phyloP scores from a whole-genome alignment of 140 eudicot species.

The Artemisia princeps region DNA sequence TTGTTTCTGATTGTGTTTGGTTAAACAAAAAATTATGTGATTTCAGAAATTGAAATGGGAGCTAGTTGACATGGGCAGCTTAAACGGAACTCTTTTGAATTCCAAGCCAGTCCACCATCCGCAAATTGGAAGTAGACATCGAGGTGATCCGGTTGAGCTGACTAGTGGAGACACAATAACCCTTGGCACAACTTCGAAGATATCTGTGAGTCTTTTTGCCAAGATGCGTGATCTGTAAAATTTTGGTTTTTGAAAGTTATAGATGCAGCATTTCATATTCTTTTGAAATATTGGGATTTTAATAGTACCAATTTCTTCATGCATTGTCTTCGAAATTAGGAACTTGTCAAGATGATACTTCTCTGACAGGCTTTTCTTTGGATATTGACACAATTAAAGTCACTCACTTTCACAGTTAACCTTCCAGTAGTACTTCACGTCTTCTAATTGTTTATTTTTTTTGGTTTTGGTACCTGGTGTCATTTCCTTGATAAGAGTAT shows the following conservation, averaged over 20 bases:
- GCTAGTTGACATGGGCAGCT: constrained; percentile 94
- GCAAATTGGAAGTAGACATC: constrained; percentile 66
- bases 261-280: not conserved
- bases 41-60: constrained; percentile 91
- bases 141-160: constrained; percentile 86
- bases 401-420: not conserved
- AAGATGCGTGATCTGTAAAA: not conserved
- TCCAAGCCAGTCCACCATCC: constrained; percentile 54
- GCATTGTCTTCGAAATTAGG: not conserved
- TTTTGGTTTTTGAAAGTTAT: not conserved
- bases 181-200: constrained; percentile 78
- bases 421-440: not conserved
- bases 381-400: not conserved
- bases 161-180: constrained; percentile 74
- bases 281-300: not conserved
- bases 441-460: not conserved
- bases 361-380: not conserved
- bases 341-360: not conserved
- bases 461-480: not conserved
- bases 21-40: constrained; percentile 9
- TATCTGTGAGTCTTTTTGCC: constrained; percentile 44
- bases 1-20: constrained; percentile 4
- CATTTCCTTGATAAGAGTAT: not conserved
- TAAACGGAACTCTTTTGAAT: constrained; percentile 83
- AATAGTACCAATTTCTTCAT: not conserved